Conservation (phyloP, 2,329 filamentous ascomycete genomes). For the Pseudogymnoascus destructans region DNA sequence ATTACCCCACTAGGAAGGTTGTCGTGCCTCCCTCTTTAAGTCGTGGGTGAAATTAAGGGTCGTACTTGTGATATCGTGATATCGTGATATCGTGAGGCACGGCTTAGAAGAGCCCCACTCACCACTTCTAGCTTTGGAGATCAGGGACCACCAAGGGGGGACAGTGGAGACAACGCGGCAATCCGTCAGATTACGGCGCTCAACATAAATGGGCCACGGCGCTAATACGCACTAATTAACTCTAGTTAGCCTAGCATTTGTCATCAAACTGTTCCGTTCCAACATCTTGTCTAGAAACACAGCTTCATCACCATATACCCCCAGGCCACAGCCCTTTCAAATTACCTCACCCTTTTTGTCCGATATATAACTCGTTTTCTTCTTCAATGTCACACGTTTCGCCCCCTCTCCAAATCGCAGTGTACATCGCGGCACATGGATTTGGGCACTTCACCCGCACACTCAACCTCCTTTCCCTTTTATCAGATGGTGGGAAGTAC, state of each 20-base stretch:
- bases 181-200: not conserved
- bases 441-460: conserved; percentile 26
- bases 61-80: not conserved
- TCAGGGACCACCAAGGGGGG: not conserved
- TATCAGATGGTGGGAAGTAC: conserved; percentile 16
- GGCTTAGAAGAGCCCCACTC: not conserved
- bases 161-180: not conserved
- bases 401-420: conserved; percentile 15
- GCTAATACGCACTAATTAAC: not conserved
- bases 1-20: too few species aligned
- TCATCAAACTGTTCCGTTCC: not conserved
- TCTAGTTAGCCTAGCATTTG: not conserved
- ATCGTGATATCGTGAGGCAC: not conserved
- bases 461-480: conserved; percentile 27
- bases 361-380: conserved; percentile 4
- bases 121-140: not conserved
- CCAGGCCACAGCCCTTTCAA: too few species aligned
- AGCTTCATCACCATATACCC: not conserved
- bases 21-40: too few species aligned
- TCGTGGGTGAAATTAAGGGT: not conserved
- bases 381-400: conserved; percentile 1
- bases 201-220: not conserved
- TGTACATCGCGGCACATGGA: conserved; percentile 12
- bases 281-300: not conserved
- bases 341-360: not conserved